Conservation (phyloP, 768 basidiomycete species). For the Lactifluus subvellereus region DNA sequence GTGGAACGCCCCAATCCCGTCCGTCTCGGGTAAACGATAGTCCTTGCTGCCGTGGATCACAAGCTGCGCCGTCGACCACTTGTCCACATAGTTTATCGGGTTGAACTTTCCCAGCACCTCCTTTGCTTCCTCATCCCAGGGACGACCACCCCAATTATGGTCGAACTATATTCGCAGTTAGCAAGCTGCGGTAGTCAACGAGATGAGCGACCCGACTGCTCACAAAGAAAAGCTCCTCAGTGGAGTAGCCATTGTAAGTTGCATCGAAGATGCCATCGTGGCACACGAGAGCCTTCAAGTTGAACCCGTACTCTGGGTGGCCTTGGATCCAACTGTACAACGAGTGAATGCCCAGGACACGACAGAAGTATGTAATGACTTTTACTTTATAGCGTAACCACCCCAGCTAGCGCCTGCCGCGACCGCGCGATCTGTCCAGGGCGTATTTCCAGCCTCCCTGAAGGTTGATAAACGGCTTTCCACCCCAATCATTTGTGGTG, state of each 20-base stretch:
- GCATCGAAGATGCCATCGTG: conserved; percentile 93
- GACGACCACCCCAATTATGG: conserved; percentile 80
- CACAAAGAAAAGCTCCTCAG: conserved; percentile 90
- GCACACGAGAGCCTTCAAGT: conserved; percentile 86
- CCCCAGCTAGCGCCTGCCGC: conserved; percentile 83
- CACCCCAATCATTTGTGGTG: conserved; percentile 78
- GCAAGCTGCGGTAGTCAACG: background rate
- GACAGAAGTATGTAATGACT: background rate
- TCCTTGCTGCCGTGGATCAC: conserved; percentile 86
- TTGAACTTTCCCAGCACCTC: conserved; percentile 62
- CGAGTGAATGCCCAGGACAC: conserved; percentile 2
- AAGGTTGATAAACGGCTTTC: conserved; percentile 77
- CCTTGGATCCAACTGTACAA: conserved; percentile 85
- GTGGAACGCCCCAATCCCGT: conserved; percentile 80
- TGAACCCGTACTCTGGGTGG: conserved; percentile 80
- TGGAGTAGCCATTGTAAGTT: conserved; percentile 76
- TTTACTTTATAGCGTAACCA: conserved; percentile 82
- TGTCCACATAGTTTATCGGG: conserved; percentile 73
- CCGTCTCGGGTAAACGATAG: conserved; percentile 79
- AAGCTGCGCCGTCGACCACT: conserved; percentile 83
- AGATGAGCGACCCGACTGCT: conserved; percentile 28
- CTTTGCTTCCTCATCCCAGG: conserved; percentile 61
- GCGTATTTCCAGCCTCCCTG: conserved; percentile 68
- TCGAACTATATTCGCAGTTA: conserved; percentile 50
- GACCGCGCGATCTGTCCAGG: conserved; percentile 58